A percentile compares a stretch with the other conserved stretches of the same genome.
These are phyloP conservation scores for Microcera coccophila DNA, from an alignment of 2,329 filamentous ascomycete species.

Conservation along the genomic window DNA sequence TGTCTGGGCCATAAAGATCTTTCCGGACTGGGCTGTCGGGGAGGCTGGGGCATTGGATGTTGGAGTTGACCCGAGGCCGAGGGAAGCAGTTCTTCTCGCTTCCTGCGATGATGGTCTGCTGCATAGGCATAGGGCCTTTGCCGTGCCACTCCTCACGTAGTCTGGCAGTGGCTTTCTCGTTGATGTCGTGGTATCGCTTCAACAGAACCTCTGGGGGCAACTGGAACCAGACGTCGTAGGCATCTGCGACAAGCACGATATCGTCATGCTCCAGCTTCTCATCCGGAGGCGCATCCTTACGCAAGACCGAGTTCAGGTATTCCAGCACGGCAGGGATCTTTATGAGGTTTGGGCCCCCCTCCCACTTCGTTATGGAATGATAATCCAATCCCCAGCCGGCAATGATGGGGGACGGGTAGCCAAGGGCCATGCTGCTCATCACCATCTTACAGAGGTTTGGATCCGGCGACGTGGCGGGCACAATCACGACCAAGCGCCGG, in stretches of 20 bases:
- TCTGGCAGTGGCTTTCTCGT: slow-evolving; percentile 11
- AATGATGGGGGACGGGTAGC: slow-evolving; percentile 22
- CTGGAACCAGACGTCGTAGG: slow-evolving; percentile 30
- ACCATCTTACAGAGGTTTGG: slow-evolving; percentile 23
- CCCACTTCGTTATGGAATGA: slow-evolving; percentile 5
- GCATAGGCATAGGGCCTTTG: slow-evolving; percentile 13
- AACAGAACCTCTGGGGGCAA: slow-evolving; percentile 24
- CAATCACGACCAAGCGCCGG: slow-evolving; percentile 18
- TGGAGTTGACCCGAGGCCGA: slow-evolving; percentile 9
- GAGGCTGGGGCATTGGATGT: slow-evolving; percentile 22
- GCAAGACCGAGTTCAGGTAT: slow-evolving; percentile 15
- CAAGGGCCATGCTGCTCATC: slow-evolving; percentile 14
- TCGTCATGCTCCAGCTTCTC: slow-evolving; percentile 17
- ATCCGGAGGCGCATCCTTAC: slow-evolving; percentile 3
- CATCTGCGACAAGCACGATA: slow-evolving; percentile 24
- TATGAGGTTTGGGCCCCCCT: slow-evolving; percentile 16
- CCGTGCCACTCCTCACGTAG: slow-evolving; percentile 14
- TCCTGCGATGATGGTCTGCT: slow-evolving; percentile 22
- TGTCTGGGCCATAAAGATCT: slow-evolving; percentile 23
- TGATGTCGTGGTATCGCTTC: slow-evolving; percentile 19
- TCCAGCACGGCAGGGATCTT: slow-evolving; percentile 22
- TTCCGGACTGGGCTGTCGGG: slow-evolving; percentile 19
- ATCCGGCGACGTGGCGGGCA: slow-evolving; percentile 16
- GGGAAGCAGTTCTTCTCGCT: slow-evolving; percentile 24
- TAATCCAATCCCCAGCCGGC: slow-evolving; percentile 21